Base-by-base conservation (phyloP, 495 filamentous ascomycete species). In the Aspergillus leporis region DNA sequence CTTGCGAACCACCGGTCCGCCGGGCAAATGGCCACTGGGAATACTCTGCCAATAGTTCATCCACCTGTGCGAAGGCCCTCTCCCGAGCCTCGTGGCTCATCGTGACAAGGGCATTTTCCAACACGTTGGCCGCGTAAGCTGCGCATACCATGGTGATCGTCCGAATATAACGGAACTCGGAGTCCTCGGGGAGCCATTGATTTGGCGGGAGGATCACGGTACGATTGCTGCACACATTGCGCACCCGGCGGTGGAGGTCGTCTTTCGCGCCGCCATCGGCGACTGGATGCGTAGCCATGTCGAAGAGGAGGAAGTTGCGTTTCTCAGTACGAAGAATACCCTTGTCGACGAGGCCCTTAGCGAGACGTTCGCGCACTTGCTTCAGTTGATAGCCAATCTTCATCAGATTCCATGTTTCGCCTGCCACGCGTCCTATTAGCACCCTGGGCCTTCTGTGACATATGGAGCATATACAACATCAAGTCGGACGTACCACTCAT, bases 361-460 rank as follows among this genome's bases (percentile, higher is more conserved):
- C 91, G 50, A 98, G 84, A 51, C 94, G 91, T 80, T 98, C 94
- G 67, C 94, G 93, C 52, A 98, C 94, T 81, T 98, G 94, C 75
- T 98, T 98, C 60, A 98, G 83, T 81, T 98, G 94, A 77, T 98
- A 98, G 70, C 94, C 94, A 66, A 98, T 98, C 78, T 98, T 98
- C 94, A 98, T 97, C 55, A 98, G 79, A 66, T 98, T 98, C 94
- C 94, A 98, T 58, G 94, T 98, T 77, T 98, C 94, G 63, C 94
- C 94, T 98, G 66, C 55, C 51, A 61, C 70, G 70, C 56, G 65
- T 36, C 40, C 61, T 51, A 66, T 62, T 52, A 55, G 51, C 28
- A 51, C 48, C 21, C 46, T 32, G 12, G 38, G 34, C 34, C 18
- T 5, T 28, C 38, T 19, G 28, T 34, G 9, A 36, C 43, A 28